Conservation (phyloP, 306 rosid genomes). For the Carpinus viminea region DNA sequence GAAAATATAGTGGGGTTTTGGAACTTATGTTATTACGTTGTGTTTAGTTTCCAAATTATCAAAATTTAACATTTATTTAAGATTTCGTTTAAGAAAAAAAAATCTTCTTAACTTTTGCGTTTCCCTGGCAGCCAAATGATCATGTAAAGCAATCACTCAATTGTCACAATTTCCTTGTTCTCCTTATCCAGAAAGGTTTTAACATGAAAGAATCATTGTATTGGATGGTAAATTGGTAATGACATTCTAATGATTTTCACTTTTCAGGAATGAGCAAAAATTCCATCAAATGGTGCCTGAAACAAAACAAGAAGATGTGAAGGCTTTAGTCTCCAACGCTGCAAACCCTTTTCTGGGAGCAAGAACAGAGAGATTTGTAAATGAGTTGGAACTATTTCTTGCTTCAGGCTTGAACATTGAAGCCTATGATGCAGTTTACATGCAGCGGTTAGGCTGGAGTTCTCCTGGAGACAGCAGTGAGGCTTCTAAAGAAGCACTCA, state of each 20-base stretch:
- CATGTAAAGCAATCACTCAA: not conserved
- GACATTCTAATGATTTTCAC: not conserved
- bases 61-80: not conserved
- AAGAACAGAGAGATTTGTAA: slow-evolving; percentile 63
- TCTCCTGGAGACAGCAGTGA: slow-evolving; percentile 44
- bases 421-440: slow-evolving; percentile 81
- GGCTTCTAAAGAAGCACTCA: slow-evolving; percentile 38
- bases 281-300: slow-evolving; percentile 33
- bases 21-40: not conserved
- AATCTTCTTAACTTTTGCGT: not conserved
- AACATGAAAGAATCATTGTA: not conserved
- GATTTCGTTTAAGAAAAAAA: not conserved
- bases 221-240: not conserved
- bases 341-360: slow-evolving; percentile 66
- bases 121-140: not conserved
- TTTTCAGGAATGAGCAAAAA: slow-evolving; percentile 47
- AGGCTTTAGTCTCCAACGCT: slow-evolving; percentile 50
- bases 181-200: not conserved
- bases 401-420: slow-evolving; percentile 84
- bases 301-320: slow-evolving; percentile 58
- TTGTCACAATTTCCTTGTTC: not conserved
- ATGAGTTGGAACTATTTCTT: slow-evolving; percentile 80
- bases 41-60: not conserved
- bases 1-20: not conserved
- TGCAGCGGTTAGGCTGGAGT: slow-evolving; percentile 82